Percentiles rank a stretch among this genome's conserved stretches.
These are phyloP conservation scores for Parasitella parasitica DNA, from an alignment of 371 early-diverging fungal genomes.

Conservation along the genomic window DNA sequence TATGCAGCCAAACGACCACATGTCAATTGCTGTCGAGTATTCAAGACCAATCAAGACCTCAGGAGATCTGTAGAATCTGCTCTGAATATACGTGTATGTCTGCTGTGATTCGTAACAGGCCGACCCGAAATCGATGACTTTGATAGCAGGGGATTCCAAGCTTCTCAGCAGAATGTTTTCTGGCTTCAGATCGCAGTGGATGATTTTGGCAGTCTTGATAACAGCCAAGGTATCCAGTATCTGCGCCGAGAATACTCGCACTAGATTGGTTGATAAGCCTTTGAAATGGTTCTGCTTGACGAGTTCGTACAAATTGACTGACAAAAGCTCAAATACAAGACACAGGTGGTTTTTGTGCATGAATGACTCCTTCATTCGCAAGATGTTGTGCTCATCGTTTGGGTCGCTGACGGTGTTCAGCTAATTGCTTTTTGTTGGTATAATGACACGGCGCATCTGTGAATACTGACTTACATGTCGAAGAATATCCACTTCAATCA, in stretches of 20 bases:
- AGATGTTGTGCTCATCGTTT: constrained; percentile 83
- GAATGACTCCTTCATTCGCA: constrained; percentile 92
- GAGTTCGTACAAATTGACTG: constrained; percentile 95
- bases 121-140: constrained; percentile 99
- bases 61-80: constrained; percentile 96
- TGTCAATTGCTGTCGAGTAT: constrained; percentile 94
- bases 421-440: constrained; percentile 30
- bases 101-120: constrained; percentile 92
- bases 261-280: constrained; percentile 87
- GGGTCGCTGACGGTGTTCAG: constrained; percentile 83
- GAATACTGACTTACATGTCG: constrained; percentile 58
- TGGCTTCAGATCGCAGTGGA: constrained; percentile 98
- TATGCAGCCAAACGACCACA: constrained; percentile 99
- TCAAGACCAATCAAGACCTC: constrained; percentile 92
- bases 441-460: background rate
- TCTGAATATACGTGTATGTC: constrained; percentile 96
- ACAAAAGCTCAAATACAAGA: constrained; percentile 93
- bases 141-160: constrained; percentile 83
- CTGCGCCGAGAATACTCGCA: constrained; percentile 89
- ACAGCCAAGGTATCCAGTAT: constrained; percentile 83
- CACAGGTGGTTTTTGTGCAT: constrained; percentile 93
- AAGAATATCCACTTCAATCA: constrained; percentile 94
- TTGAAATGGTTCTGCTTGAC: constrained; percentile 95
- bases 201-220: constrained; percentile 81
- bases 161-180: constrained; percentile 93